phyloP scores from a whole-genome alignment of 495 filamentous ascomycete genomes.

The Penicillium cataractarum region DNA sequence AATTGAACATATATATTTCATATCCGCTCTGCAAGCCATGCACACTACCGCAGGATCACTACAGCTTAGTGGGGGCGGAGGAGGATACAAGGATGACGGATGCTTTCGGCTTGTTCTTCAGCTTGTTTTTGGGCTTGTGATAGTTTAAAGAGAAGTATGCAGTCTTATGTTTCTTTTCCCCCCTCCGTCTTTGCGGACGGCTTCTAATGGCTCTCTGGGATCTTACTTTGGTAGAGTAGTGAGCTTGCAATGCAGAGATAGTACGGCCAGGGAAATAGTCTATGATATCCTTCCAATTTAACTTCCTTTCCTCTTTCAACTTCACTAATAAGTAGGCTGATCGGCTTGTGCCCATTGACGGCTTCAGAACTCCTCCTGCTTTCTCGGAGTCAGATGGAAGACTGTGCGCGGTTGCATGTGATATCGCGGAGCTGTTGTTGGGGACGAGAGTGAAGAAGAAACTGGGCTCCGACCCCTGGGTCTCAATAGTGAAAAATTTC shows the following conservation, averaged over 20 bases:
- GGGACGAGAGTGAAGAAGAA: conserved; percentile 10
- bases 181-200: background rate
- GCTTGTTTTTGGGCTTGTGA: no score
- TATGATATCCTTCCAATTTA: background rate
- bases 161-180: background rate
- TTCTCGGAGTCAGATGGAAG: background rate
- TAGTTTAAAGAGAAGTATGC: background rate
- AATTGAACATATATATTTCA: no score
- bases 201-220: background rate
- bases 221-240: background rate
- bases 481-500: conserved; percentile 8
- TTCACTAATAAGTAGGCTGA: background rate
- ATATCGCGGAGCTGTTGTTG: background rate
- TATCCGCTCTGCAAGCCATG: no score
- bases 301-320: conserved; percentile 1
- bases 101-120: no score
- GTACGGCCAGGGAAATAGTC: conserved; percentile 2
- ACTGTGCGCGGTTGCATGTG: background rate
- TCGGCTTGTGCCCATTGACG: background rate
- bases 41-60: no score
- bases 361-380: background rate
- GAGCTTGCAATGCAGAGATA: background rate
- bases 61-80: no score
- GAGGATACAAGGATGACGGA: no score
- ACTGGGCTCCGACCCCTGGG: conserved; percentile 7